Evolutionary conservation across 169 alveolate genomes (phyloP).

Genomic region (Perkinsus marinus): DNA sequence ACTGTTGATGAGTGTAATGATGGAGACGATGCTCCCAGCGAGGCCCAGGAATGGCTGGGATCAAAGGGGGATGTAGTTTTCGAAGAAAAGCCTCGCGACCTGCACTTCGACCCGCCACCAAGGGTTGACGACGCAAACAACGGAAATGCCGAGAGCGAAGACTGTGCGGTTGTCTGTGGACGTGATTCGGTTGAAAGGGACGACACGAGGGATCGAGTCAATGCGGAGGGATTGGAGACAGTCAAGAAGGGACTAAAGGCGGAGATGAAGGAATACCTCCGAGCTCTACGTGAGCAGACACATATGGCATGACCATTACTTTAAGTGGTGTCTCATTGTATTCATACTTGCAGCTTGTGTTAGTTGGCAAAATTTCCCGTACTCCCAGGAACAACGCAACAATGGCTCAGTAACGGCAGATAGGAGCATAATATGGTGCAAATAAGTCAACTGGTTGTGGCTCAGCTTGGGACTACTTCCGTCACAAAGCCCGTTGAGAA

Average conservation of each 20-base stretch:
- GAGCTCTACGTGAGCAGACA: neutral
- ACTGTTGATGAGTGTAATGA: neutral
- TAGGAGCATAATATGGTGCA: neutral
- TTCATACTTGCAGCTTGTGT: neutral
- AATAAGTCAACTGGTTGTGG: neutral
- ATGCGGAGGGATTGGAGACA: neutral
- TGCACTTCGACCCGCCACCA: neutral
- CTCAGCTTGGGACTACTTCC: neutral
- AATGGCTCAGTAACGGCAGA: neutral
- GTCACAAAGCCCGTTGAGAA: neutral
- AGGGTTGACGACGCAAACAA: neutral
- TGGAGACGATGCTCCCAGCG: neutral
- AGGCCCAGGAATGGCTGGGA: neutral
- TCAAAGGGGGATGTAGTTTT: neutral
- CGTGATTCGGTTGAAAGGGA: no score
- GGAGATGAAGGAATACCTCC: neutral
- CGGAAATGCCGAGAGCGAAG: no score
- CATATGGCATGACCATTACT: neutral
- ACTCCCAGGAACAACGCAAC: no score
- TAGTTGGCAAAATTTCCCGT: neutral
- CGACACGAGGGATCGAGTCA: neutral
- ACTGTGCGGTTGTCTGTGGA: no score
- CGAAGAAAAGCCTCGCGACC: neutral
- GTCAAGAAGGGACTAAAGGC: neutral
- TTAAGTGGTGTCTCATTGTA: neutral